Percentiles rank a stretch among this genome's conserved stretches.
Evolutionary conservation across 1,139 yeast species (phyloP).

Genomic region (Kodamaea fungicola): DNA sequence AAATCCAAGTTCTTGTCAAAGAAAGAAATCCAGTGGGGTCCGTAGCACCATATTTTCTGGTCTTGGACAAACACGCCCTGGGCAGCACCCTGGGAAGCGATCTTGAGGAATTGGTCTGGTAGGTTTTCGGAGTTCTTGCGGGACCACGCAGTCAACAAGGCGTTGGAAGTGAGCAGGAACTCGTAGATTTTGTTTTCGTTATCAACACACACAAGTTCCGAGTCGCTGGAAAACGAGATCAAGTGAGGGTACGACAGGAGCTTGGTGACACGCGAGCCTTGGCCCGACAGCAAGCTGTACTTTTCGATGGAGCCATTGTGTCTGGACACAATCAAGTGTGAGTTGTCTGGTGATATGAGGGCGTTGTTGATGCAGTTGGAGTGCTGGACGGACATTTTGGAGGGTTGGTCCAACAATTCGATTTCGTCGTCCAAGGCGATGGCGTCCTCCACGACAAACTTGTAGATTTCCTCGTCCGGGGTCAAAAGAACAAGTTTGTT

Average conservation of each 20-base stretch:
- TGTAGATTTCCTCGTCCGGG: conserved; percentile 61
- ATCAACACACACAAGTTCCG: conserved; percentile 61
- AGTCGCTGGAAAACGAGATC: conserved; percentile 49
- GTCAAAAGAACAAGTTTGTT: conserved; percentile 53
- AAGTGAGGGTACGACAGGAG: conserved; percentile 61
- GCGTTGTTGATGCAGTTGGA: conserved; percentile 48
- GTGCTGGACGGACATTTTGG: conserved; percentile 23
- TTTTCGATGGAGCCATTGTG: conserved; percentile 67
- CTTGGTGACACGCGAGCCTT: conserved; percentile 36
- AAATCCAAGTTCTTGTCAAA: conserved; percentile 65
- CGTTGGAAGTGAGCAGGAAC: conserved; percentile 32
- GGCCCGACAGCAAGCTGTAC: conserved; percentile 21
- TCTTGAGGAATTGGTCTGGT: conserved; percentile 59
- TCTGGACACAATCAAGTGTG: conserved; percentile 53
- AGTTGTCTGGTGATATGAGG: conserved; percentile 42
- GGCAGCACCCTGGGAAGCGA: conserved; percentile 57
- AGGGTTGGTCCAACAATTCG: conserved; percentile 28
- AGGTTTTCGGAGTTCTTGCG: conserved; percentile 68
- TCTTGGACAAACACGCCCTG: conserved; percentile 60
- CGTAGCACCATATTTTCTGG: conserved; percentile 71
- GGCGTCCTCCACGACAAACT: conserved; percentile 38
- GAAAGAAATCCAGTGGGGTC: conserved; percentile 79
- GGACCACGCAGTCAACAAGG: conserved; percentile 74
- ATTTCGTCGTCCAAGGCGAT: conserved; percentile 39
- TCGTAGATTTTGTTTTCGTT: conserved; percentile 76